phyloP scores from a whole-genome alignment of 768 basidiomycete genomes.

The Mycena latifolia region DNA sequence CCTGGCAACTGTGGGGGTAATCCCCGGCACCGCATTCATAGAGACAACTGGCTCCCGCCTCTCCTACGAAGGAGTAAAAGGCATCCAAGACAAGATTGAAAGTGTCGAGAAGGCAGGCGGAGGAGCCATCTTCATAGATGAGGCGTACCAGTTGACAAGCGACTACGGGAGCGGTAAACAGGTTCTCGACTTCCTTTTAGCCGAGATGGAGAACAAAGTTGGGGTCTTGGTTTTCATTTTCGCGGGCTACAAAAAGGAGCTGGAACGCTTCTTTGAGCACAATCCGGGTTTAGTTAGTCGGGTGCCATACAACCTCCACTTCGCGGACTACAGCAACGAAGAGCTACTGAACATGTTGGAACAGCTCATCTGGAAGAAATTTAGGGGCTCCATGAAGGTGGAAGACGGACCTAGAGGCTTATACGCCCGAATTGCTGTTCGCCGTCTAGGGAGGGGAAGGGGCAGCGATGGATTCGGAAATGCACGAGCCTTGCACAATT shows the following conservation, averaged over 20 bases:
- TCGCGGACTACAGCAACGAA: conserved; percentile 69
- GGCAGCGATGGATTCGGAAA: conserved; percentile 74
- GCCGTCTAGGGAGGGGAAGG: conserved; percentile 70
- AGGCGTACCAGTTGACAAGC: conserved; percentile 74
- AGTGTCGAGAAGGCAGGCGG: conserved; percentile 64
- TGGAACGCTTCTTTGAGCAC: conserved; percentile 84
- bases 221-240: conserved; percentile 76
- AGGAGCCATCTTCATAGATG: conserved; percentile 77
- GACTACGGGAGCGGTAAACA: conserved; percentile 57
- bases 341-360: conserved; percentile 70
- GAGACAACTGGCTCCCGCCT: conserved; percentile 75
- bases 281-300: conserved; percentile 79
- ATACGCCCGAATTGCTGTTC: conserved; percentile 65
- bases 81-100: conserved; percentile 62
- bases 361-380: conserved; percentile 58
- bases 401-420: conserved; percentile 67
- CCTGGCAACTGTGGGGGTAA: conserved; percentile 63
- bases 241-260: conserved; percentile 77
- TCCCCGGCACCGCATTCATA: conserved; percentile 65
- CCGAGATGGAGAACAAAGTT: conserved; percentile 79
- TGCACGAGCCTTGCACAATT: conserved; percentile 68
- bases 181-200: conserved; percentile 76
- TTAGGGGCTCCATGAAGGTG: conserved; percentile 61
- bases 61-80: conserved; percentile 67
- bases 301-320: conserved; percentile 69